Evolutionary conservation across 768 basidiomycete genomes (phyloP), one percentile per base, ranked within the genome.

Genomic region (Amylocystis lapponica): DNA sequence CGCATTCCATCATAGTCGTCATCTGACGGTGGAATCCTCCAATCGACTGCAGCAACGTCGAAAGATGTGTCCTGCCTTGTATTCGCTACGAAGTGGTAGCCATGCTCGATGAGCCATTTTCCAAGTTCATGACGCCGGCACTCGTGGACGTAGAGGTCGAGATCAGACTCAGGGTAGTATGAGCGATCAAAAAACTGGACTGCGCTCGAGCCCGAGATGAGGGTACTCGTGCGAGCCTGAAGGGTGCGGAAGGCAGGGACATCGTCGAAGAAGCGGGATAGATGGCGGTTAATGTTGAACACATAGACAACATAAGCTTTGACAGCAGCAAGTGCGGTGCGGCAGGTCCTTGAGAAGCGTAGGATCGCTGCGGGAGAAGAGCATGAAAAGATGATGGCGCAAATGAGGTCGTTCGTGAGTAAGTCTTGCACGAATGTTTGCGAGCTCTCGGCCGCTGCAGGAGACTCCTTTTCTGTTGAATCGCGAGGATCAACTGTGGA

Each of bases 151-250:
- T 79, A 79, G 4, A 79, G 29, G 41, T 80, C 78, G 7, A 80
- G 66, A 48, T 79, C 77, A 0, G 76, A 65, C 4, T 63, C 64
- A 3, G 65, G 59, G 46, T 75, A 78, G 27, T 58, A 57, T 0
- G 61, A 49, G 14, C 74, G 53, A 37, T 72, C 69, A 31, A 80
- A 63, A 49, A 77, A 75, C 38, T 79, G 77, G 2, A 78, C 65
- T 0, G 75, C 76, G 21, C 59, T 63, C 0, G 77, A 78, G 9
- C 78, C 78, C 3, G 78, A 79, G 16, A 80, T 69, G 19, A 79
- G 50, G 0, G 68, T 66, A 29, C 65, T 68, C 0, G 72, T 75
- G 13, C 43, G 50, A 0, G 63, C 65, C 51, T 74, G 75, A 3
- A 76, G 57, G 4, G 48, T 53, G 13, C 75, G 66, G 44, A 78